Evolutionary conservation across 352 stramenopile genomes (phyloP), one percentile per base, ranked within the genome.

Genomic region (Globisporangium mamillatum): DNA sequence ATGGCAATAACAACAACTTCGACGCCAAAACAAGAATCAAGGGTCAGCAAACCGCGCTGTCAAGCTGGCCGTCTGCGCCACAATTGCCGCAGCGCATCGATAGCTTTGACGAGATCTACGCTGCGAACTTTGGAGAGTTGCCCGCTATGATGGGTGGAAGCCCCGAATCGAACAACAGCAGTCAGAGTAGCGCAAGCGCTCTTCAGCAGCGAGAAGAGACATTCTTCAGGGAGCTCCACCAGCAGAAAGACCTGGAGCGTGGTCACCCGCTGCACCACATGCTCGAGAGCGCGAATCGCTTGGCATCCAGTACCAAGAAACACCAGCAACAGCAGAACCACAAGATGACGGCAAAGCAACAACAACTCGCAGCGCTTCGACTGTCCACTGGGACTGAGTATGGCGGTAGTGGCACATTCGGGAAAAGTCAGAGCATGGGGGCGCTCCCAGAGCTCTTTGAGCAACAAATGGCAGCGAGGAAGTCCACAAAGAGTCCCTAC

Each of bases 191-290:
- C 32, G 4, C 44, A 34, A 58, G 12, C 18, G 38, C 54, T 5
- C 27, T 76, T 18, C 44, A 60, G 3, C 57, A 89, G 44, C 75
- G 83, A 58, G 82, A 94, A 44, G 83, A 93, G 58, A 68, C 62
- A 8, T 91, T 94, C 65, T 93, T 94, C 53, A 78, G 78, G 18
- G 86, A 92, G 44, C 67, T 93, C 1, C 82, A 90, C 38, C 75
- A 88, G 56, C 77, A 90, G 16, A 86, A 88, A 61, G 66, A 81
- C 16, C 66, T 82, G 0, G 56, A 69, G 3, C 77, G 82, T 27
- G 71, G 74, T 5, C 84, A 94, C 56, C 80, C 84, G 12, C 68
- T 94, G n/a, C 73, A 79, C 1, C 83, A 94, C 74, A 91, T 93
- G 72, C 66, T 94, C 29, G 86, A 90, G 38, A 88, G 81, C 36